Evolutionary conservation across 352 stramenopile species (phyloP).

Genomic region (Phytophthora lateralis): DNA sequence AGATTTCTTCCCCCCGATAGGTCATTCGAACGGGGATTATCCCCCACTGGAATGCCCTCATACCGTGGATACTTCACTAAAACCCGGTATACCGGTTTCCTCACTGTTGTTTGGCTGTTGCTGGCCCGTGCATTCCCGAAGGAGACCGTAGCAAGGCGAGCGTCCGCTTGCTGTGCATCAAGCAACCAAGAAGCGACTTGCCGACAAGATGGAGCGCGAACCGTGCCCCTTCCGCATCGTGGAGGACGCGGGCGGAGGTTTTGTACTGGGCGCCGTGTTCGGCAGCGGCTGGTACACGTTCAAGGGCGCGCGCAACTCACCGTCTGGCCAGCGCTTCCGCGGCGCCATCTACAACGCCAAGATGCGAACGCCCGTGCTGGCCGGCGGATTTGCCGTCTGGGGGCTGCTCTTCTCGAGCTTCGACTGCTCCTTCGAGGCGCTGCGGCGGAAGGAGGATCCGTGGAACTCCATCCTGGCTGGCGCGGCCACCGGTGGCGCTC

Average conservation of each 20-base stretch:
- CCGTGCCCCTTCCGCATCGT: constrained; percentile 99
- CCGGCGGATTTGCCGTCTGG: constrained; percentile 95
- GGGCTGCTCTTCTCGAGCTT: constrained; percentile 97
- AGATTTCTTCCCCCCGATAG: constrained; percentile 15
- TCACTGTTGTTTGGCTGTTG: neutral
- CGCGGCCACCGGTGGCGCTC: constrained; percentile 95
- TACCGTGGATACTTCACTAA: neutral
- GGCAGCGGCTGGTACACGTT: constrained; percentile 97
- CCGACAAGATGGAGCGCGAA: constrained; percentile 83
- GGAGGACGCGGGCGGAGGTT: constrained; percentile 97
- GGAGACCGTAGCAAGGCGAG: too few relatives aligned
- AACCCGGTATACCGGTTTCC: constrained; percentile 2
- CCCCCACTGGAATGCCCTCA: neutral
- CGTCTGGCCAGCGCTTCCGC: constrained; percentile 89
- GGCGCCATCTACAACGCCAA: constrained; percentile 94
- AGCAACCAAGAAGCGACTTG: too few relatives aligned
- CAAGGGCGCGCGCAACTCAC: constrained; percentile 95
- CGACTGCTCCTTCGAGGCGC: constrained; percentile 96
- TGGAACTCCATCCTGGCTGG: constrained; percentile 99
- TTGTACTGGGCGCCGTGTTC: constrained; percentile 95
- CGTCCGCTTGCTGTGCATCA: too few relatives aligned
- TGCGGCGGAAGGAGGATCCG: constrained; percentile 99
- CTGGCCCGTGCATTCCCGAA: neutral
- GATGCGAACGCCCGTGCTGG: constrained; percentile 94
- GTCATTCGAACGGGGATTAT: neutral